Evolutionary conservation across 495 filamentous ascomycete species (phyloP).

Genomic region (Terfezia boudieri): DNA sequence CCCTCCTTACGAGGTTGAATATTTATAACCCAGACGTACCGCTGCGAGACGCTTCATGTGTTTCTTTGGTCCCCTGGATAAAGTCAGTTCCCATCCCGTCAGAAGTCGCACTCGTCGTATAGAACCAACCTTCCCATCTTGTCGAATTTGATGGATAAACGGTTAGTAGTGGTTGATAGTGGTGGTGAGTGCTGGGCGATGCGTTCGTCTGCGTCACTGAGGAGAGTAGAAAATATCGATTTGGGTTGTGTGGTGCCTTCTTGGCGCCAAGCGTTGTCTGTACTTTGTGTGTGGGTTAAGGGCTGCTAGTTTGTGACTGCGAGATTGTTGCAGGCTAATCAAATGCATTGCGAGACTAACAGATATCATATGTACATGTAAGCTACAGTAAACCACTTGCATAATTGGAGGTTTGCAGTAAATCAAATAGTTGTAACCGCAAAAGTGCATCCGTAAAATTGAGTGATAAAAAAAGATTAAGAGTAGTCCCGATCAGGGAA

Average conservation of each 20-base stretch:
- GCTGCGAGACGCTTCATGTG: constrained; percentile 98
- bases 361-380: too few relatives aligned
- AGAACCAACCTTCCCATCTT: background rate
- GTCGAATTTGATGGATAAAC: background rate
- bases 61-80: constrained; percentile 38
- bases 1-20: background rate
- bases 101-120: background rate
- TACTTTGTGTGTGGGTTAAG: too few relatives aligned
- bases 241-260: background rate
- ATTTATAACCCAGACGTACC: constrained; percentile 1
- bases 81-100: background rate
- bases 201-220: background rate
- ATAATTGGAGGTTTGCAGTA: too few relatives aligned
- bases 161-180: background rate
- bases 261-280: too few relatives aligned
- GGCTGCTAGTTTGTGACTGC: too few relatives aligned
- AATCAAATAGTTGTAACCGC: too few relatives aligned
- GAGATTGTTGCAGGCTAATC: too few relatives aligned
- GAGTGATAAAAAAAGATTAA: too few relatives aligned
- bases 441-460: too few relatives aligned
- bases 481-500: background rate
- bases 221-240: background rate
- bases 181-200: background rate
- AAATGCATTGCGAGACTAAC: too few relatives aligned
- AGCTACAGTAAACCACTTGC: too few relatives aligned